Evolutionary conservation across 495 filamentous ascomycete species (phyloP).

Genomic region (Penicillium bialowiezense): DNA sequence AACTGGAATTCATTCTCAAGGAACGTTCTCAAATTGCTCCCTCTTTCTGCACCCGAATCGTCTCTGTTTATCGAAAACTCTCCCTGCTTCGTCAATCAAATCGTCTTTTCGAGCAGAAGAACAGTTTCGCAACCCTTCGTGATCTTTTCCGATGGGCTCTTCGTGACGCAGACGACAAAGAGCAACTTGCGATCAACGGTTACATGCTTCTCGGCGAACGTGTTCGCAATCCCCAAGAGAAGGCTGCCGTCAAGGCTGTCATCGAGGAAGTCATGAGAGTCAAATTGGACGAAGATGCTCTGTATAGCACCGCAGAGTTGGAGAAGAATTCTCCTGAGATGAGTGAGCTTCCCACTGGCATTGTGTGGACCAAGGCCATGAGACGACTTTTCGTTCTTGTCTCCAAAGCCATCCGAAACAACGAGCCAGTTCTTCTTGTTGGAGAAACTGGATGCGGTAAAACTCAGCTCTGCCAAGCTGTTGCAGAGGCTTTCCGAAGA

Average conservation of each 20-base stretch:
- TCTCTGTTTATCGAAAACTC: constrained; percentile 89
- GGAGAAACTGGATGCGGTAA: constrained; percentile 98
- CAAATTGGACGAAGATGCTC: constrained; percentile 63
- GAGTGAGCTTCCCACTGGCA: constrained; percentile 47
- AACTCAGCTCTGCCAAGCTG: constrained; percentile 90
- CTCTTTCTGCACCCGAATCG: constrained; percentile 86
- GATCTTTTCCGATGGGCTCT: constrained; percentile 98
- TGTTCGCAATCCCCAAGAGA: constrained; percentile 87
- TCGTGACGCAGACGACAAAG: constrained; percentile 75
- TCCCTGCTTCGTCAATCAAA: constrained; percentile 84
- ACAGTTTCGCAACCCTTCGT: constrained; percentile 93
- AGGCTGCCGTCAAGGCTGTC: constrained; percentile 75
- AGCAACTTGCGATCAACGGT: constrained; percentile 87
- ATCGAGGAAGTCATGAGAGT: constrained; percentile 94
- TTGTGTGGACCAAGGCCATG: constrained; percentile 97
- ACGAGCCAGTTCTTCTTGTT: constrained; percentile 90
- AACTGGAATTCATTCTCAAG: constrained; percentile 89
- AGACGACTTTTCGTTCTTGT: constrained; percentile 83
- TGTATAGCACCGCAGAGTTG: constrained; percentile 66
- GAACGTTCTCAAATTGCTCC: constrained; percentile 85
- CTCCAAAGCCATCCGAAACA: constrained; percentile 76
- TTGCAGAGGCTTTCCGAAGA: constrained; percentile 74
- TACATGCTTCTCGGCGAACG: constrained; percentile 95
- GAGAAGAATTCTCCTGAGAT: constrained; percentile 41
- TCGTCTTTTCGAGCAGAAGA: constrained; percentile 92